Percentiles rank a stretch among this genome's conserved stretches.
phyloP scores from a whole-genome alignment of 768 basidiomycete genomes.

The Tylopilus sp. region DNA sequence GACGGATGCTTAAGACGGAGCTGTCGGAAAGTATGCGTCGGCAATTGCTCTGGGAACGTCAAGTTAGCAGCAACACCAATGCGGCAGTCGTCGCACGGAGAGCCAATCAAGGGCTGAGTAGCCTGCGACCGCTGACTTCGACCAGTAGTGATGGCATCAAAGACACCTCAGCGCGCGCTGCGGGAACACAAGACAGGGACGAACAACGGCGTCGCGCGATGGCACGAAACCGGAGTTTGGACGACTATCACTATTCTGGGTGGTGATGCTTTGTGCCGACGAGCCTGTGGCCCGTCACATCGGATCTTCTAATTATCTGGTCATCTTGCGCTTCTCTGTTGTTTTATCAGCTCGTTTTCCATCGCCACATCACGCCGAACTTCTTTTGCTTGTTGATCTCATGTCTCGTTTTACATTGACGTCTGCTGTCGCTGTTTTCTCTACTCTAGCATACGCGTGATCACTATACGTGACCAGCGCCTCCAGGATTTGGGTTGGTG shows the following conservation, averaged over 20 bases:
- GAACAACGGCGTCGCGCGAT: conserved; percentile 44
- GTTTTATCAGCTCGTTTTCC: conserved; percentile 16
- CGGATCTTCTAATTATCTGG: conserved; percentile 23
- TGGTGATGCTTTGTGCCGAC: conserved; percentile 41
- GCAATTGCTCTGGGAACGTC: conserved; percentile 79
- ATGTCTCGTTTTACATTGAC: conserved; percentile 6
- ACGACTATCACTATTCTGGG: conserved; percentile 62
- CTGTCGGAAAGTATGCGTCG: conserved; percentile 80
- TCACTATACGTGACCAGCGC: conserved; percentile 7
- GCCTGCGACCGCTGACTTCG: conserved; percentile 35
- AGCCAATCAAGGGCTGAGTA: conserved; percentile 25
- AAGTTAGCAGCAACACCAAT: conserved; percentile 53
- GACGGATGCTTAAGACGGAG: conserved; percentile 81
- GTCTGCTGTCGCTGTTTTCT: conserved; percentile 9
- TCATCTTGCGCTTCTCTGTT: conserved; percentile 19
- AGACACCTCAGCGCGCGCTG: conserved; percentile 12
- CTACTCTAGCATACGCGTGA: conserved; percentile 17
- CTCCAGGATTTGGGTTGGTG: conserved; percentile 10
- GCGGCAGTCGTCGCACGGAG: conserved; percentile 36
- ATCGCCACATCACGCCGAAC: conserved; percentile 15
- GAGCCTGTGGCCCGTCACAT: conserved; percentile 10
- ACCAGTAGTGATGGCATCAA: conserved; percentile 20
- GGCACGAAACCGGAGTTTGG: conserved; percentile 64
- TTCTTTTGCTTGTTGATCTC: conserved; percentile 18
- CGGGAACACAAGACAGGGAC: conserved; percentile 35